Evolutionary conservation across 768 basidiomycete species (phyloP), one percentile per base, ranked within the genome.

Genomic region (Sistotremastrum niveocremeum): DNA sequence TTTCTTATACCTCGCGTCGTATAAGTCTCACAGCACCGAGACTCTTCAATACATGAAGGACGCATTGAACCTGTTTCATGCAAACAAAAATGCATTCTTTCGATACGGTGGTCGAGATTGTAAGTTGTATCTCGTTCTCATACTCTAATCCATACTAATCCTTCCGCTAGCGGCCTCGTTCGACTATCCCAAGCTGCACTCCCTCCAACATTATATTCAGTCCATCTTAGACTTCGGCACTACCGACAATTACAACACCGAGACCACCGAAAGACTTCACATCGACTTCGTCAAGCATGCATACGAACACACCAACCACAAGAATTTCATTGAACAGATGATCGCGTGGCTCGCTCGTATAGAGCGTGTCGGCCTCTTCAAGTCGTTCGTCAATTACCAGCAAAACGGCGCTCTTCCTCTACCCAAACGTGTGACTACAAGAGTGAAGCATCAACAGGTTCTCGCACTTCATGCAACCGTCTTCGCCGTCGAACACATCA

Each of bases 151-250:
- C 3, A 35, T 35, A 44, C 34, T 41, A 29, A 11, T 3, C 5
- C n/a, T 9, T 2, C 45, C 32, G 37, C 31, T 32, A 4, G 3
- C 37, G 38, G 36, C 12, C n/a, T n/a, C n/a, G n/a, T 63, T 60
- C 49, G 48, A 58, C 6, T 59, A 62, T 1, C 60, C 60, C 2
- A 60, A 60, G 44, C n/a, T 58, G 0, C 59, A 60, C 37, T 44
- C 45, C 4, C 32, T 60, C 3, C 36, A 30, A 1, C 59, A 60
- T 42, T 60, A 59, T 41, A 35, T 46, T 0, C 11, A 31, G 4
- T 39, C 50, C 1, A 56, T 62, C 39, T 6, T 12, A 3, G n/a
- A 42, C 2, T 44, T 51, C 4, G 59, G 59, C 1, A 20, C 54
- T 3, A 42, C 50, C 7, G 57, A 62, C 10, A 57, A 59, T 12